Conservation (phyloP, 169 alveolate species). For the Babesia bovis region DNA sequence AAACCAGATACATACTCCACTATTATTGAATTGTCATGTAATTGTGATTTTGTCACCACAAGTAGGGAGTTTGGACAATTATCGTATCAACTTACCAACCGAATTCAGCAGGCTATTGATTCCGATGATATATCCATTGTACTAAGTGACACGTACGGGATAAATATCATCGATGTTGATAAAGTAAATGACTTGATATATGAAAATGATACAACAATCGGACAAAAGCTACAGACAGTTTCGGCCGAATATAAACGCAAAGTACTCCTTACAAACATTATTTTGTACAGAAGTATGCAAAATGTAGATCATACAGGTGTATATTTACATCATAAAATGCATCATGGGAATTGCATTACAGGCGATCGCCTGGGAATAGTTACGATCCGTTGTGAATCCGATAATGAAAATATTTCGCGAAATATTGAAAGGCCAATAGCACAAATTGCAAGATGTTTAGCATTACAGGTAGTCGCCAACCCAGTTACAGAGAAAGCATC, state of each 20-base stretch:
- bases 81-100: slow-evolving; percentile 6
- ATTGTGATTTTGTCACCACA: slow-evolving; percentile 57
- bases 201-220: slow-evolving; percentile 29
- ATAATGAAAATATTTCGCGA: too few relatives aligned
- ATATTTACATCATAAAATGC: slow-evolving; percentile 40
- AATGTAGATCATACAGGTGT: slow-evolving; percentile 15
- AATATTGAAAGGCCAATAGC: neutral
- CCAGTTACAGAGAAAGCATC: neutral
- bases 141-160: neutral
- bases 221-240: slow-evolving; percentile 12
- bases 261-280: slow-evolving; percentile 14
- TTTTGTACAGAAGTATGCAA: neutral
- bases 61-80: slow-evolving; percentile 33
- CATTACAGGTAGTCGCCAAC: slow-evolving; percentile 47
- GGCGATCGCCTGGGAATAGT: slow-evolving; percentile 41
- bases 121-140: neutral
- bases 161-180: neutral
- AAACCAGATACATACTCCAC: neutral
- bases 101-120: slow-evolving; percentile 16
- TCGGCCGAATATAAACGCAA: slow-evolving; percentile 49
- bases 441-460: slow-evolving; percentile 20
- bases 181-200: neutral
- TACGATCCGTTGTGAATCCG: slow-evolving; percentile 5
- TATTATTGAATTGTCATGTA: slow-evolving; percentile 30
- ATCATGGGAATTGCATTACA: neutral